Evolutionary conservation across 2,329 filamentous ascomycete genomes (phyloP), one percentile per base, ranked within the genome.

Genomic region (Xylaria sp.): DNA sequence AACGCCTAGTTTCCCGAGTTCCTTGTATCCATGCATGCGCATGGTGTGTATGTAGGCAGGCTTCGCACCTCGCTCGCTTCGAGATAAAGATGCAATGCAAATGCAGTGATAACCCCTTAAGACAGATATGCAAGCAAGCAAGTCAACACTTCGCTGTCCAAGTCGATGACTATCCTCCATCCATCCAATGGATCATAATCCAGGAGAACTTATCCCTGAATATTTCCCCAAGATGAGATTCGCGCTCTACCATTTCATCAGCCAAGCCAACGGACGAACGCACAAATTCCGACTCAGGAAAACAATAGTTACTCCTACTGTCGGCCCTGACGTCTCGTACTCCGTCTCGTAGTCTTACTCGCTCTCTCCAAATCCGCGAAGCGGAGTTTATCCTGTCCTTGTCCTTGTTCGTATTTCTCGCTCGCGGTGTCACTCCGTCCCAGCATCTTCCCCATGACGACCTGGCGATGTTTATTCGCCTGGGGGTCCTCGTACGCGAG

Each of bases 401-500:
- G 52, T 15, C 32, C 34, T 20, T 50, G 18, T 8, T 6, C 34
- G 32, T 23, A 23, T 4, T 20, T 32, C 41, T 15, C 10, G 9
- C 18, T 15, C n/a, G 5, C 52, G 4, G 6, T 2, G 13, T 1
- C 18, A 34, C n/a, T 2, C 1, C 58, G 57, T 4, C 69, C 67
- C 59, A 65, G 48, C 60, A 78, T 75, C 25, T 72, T 72, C 36
- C 73, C 71, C 50, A 76, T 62, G 8, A 78, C 69, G 7, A 66
- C 69, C 15, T 72, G 72, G 3, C 77, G 72, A 50, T 77, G 74
- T 66, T 79, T 77, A 68, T 81, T 77, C 2, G 84, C 85, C 20
- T 85, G 82, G 0, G 84, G 82, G 65, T 87, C 84, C 4, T 83
- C 80, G 65, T 88, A 89, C 66, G 82, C 82, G 3, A 89, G 78